Evolutionary conservation across 2,329 filamentous ascomycete genomes (phyloP).

Genomic region (Colletotrichum sidae): DNA sequence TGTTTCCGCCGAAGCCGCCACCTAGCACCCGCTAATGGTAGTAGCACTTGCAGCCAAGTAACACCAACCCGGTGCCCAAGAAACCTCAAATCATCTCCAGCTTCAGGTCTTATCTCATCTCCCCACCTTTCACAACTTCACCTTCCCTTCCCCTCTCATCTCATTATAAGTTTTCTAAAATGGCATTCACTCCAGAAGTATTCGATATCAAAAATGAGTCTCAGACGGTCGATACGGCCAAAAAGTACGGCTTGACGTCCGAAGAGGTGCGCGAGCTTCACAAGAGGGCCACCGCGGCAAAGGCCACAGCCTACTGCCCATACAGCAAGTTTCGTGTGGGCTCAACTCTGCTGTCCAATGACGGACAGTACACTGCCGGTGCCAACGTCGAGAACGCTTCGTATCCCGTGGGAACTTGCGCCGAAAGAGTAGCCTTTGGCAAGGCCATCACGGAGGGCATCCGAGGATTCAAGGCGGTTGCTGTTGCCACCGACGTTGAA

Average conservation of each 20-base stretch:
- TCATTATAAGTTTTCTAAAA: constrained; percentile 21
- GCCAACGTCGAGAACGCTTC: constrained; percentile 94
- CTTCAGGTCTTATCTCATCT: constrained; percentile 2
- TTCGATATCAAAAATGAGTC: constrained; percentile 43
- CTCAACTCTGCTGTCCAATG: constrained; percentile 74
- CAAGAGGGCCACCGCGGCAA: constrained; percentile 74
- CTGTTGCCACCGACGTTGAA: constrained; percentile 83
- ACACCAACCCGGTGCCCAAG: constrained; percentile 12
- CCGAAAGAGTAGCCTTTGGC: constrained; percentile 89
- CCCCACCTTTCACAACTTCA: constrained; percentile 13
- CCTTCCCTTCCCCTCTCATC: constrained; percentile 1
- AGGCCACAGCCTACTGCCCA: constrained; percentile 86
- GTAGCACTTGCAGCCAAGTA: constrained; percentile 16
- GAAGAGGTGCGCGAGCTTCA: constrained; percentile 75
- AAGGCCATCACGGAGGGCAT: constrained; percentile 77
- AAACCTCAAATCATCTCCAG: constrained; percentile 10
- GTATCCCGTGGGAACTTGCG: constrained; percentile 95
- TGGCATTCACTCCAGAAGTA: constrained; percentile 34
- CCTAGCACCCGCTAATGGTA: constrained; percentile 7
- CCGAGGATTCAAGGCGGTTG: constrained; percentile 78
- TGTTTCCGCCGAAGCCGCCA: constrained; percentile 6
- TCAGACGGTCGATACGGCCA: constrained; percentile 46
- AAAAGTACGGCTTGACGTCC: constrained; percentile 63
- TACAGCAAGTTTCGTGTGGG: constrained; percentile 95
- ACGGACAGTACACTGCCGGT: constrained; percentile 72